Percentiles rank a stretch among this genome's conserved stretches.
These are phyloP conservation scores for Leishmania turanica DNA, from an alignment of 208 protist genomes.

Conservation along the genomic window DNA sequence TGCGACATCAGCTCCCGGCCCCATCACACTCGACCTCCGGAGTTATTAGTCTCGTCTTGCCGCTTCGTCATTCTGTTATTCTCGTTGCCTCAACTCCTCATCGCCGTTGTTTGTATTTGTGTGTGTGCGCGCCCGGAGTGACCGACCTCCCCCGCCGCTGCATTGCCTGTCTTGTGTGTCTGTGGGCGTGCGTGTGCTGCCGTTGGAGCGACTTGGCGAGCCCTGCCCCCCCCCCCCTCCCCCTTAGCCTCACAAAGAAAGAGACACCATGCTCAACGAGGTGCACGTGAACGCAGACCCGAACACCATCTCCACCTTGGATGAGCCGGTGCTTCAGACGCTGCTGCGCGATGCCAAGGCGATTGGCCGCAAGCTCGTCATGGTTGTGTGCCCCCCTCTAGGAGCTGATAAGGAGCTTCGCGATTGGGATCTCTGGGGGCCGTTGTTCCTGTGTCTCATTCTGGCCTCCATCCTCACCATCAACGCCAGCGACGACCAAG, in stretches of 20 bases:
- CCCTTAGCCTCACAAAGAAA: background rate
- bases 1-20: background rate
- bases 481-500: constrained; percentile 39
- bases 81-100: background rate
- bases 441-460: constrained; percentile 88
- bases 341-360: constrained; percentile 67
- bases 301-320: constrained; percentile 59
- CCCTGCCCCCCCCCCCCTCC: background rate
- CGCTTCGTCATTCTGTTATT: background rate
- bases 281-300: constrained; percentile 40
- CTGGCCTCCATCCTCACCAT: constrained; percentile 72
- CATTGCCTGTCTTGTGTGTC: no score
- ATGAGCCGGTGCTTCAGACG: constrained; percentile 67
- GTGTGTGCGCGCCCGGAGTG: background rate
- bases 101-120: background rate
- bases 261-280: constrained; percentile 17
- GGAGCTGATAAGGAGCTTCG: constrained; percentile 50
- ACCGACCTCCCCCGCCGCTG: no score
- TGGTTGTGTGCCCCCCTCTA: constrained; percentile 67
- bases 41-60: background rate
- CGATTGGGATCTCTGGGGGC: constrained; percentile 94
- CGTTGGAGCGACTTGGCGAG: background rate
- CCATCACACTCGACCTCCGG: background rate
- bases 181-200: background rate
- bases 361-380: constrained; percentile 69